Evolutionary conservation across 768 basidiomycete species (phyloP).

Genomic region (Roridomyces roridus): DNA sequence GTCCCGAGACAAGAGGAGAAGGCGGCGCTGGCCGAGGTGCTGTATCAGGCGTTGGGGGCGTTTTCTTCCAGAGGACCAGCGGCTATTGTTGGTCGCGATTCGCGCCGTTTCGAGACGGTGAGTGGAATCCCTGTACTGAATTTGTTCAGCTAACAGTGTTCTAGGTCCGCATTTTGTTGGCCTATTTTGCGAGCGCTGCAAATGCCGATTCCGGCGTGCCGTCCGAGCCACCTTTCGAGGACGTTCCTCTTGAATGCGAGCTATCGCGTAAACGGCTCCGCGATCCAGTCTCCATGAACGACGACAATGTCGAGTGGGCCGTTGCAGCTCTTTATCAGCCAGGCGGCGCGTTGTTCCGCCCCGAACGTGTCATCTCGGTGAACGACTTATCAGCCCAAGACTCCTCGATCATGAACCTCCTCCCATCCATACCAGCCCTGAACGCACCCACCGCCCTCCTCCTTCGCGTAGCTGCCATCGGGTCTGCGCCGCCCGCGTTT

Average conservation of each 20-base stretch:
- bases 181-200: slow-evolving; percentile 15
- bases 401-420: neutral
- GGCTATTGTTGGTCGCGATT: slow-evolving; percentile 18
- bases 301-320: slow-evolving; percentile 26
- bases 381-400: neutral
- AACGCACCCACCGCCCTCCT: slow-evolving; percentile 7
- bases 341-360: slow-evolving; percentile 27
- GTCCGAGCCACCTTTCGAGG: slow-evolving; percentile 22
- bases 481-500: slow-evolving; percentile 8
- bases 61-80: slow-evolving; percentile 25
- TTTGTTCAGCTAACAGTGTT: too few species aligned
- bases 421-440: slow-evolving; percentile 10
- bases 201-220: neutral
- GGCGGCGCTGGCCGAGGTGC: slow-evolving; percentile 29
- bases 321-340: slow-evolving; percentile 23
- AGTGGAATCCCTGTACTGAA: too few species aligned
- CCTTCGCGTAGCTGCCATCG: slow-evolving; percentile 19
- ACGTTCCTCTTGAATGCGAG: slow-evolving; percentile 27
- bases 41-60: slow-evolving; percentile 31
- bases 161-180: slow-evolving; percentile 23
- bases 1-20: slow-evolving; percentile 28
- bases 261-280: slow-evolving; percentile 28
- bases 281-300: slow-evolving; percentile 28
- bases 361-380: neutral
- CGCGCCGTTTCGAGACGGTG: slow-evolving; percentile 28